Conservation (phyloP, 371 early-diverging fungal genomes). For the Mucor velutinosus region DNA sequence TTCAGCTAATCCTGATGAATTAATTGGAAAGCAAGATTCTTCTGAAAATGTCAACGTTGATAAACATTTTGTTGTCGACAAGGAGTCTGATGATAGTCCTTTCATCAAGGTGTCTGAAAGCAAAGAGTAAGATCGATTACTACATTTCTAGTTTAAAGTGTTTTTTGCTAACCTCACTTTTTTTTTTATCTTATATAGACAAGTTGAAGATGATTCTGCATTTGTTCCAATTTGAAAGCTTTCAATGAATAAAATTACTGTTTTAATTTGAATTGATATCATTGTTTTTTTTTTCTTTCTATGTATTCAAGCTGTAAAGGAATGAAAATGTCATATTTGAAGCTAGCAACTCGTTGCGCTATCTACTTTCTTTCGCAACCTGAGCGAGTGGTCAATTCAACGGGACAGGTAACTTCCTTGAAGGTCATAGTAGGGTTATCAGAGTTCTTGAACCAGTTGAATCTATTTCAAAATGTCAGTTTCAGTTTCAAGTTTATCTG, state of each 20-base stretch:
- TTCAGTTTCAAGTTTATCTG: not conserved
- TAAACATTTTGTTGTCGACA: not conserved
- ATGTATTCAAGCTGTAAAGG: not conserved
- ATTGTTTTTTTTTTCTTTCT: not conserved
- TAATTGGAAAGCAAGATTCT: not conserved
- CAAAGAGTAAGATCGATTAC: not conserved
- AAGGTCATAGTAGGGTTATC: constrained; percentile 45
- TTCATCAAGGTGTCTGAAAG: not conserved
- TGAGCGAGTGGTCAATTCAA: constrained; percentile 30
- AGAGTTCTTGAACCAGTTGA: constrained; percentile 46
- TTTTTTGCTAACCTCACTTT: not conserved
- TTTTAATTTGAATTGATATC: not conserved
- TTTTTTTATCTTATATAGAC: not conserved
- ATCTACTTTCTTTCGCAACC: constrained; percentile 37
- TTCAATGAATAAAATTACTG: not conserved
- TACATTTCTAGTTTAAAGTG: not conserved
- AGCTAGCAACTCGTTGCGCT: not conserved
- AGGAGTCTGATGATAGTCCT: not conserved
- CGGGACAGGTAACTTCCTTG: constrained; percentile 48
- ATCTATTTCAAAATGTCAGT: constrained; percentile 12
- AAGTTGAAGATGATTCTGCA: not conserved
- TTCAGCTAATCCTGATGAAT: constrained; percentile 9
- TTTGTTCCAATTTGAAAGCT: not conserved
- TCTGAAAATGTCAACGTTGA: not conserved
- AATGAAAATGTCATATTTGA: not conserved